Percentiles rank a stretch among this genome's conserved stretches.
Conservation (phyloP, 2,329 filamentous ascomycete species). For the Sclerotinia subarctica region DNA sequence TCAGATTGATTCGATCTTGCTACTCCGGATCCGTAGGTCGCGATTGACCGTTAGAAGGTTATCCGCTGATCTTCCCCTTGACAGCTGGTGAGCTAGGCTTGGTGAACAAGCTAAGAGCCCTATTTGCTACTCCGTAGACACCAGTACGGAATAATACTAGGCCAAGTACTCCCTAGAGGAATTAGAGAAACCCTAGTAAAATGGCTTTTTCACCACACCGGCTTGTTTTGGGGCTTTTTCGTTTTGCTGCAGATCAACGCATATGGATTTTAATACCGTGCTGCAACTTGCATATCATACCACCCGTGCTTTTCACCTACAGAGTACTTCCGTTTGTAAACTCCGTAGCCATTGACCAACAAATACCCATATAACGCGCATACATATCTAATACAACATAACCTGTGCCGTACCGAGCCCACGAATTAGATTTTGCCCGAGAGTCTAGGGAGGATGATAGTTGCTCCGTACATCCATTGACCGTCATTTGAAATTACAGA, state of each 20-base stretch:
- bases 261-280: not conserved
- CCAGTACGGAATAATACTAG: not conserved
- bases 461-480: not conserved
- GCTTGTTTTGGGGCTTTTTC: not conserved
- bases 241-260: constrained; percentile 13
- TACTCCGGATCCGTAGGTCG: not conserved
- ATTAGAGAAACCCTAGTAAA: not conserved
- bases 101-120: constrained; percentile 2
- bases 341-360: not conserved
- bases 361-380: not conserved
- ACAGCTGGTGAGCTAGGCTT: not conserved
- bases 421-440: not conserved
- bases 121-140: not conserved
- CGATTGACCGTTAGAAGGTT: not conserved
- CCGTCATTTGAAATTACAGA: not conserved
- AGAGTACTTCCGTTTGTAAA: no score
- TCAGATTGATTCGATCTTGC: not conserved
- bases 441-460: not conserved
- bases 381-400: not conserved
- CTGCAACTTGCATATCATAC: not conserved
- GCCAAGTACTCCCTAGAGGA: no score
- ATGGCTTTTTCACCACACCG: not conserved
- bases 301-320: not conserved
- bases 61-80: not conserved
- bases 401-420: not conserved